phyloP scores from a whole-genome alignment of 345 rosid genomes.

The Populus euphratica region DNA sequence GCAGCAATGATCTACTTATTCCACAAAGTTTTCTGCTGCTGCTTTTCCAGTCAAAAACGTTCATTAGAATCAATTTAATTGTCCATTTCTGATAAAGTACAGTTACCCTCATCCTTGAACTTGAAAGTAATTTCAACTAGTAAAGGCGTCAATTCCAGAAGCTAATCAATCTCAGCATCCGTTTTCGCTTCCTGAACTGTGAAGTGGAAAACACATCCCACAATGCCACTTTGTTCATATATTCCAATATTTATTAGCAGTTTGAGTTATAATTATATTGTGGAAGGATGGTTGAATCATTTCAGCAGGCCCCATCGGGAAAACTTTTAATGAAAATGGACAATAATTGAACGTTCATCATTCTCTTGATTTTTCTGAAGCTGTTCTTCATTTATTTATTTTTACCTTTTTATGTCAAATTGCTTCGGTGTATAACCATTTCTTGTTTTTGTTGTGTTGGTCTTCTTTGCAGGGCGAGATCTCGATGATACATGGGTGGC shows the following conservation, averaged over 20 bases:
- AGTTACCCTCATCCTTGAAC: not conserved
- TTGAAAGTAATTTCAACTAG: not conserved
- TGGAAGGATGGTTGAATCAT: not conserved
- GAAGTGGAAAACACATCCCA: not conserved
- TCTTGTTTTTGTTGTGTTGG: not conserved
- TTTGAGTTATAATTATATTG: not conserved
- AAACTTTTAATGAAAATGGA: not conserved
- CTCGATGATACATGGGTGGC: conserved; percentile 95
- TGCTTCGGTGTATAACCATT: not conserved
- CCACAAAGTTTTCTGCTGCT: not conserved
- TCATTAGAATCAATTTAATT: not conserved
- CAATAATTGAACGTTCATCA: not conserved
- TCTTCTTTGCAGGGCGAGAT: conserved; percentile 62
- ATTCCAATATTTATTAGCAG: not conserved
- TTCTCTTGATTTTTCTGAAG: not conserved
- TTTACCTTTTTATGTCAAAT: not conserved
- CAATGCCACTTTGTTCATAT: not conserved
- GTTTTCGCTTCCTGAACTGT: not conserved
- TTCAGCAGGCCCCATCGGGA: not conserved
- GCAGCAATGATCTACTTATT: not conserved
- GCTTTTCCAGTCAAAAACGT: not conserved
- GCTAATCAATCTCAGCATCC: not conserved
- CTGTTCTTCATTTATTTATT: not conserved
- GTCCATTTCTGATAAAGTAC: not conserved
- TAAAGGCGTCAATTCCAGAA: not conserved